These are phyloP conservation scores for Ceratobasidium papillatum DNA, from an alignment of 1,284 basidiomycete genomes.

Conservation along the genomic window DNA sequence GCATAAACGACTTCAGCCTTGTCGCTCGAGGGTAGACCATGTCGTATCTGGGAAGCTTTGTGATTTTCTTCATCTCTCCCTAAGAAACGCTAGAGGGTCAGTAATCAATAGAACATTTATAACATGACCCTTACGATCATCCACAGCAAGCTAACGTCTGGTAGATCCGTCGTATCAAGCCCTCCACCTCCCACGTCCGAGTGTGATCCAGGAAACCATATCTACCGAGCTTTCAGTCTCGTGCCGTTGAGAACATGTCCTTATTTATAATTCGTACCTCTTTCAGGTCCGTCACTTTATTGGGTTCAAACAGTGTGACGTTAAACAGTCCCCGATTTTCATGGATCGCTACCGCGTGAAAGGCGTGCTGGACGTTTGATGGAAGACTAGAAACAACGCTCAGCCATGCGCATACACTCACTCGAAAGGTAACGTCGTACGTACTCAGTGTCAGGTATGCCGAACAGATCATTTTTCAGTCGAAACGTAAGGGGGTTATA, in stretches of 20 bases:
- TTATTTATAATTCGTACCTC: slow-evolving; percentile 9
- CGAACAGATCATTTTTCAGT: background rate
- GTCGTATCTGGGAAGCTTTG: background rate
- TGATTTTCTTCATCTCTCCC: slow-evolving; percentile 15
- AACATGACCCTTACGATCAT: slow-evolving; percentile 33
- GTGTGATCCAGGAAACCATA: slow-evolving; percentile 39
- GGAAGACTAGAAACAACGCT: background rate
- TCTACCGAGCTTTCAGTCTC: background rate
- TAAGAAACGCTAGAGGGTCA: background rate
- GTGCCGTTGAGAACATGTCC: too few relatives aligned
- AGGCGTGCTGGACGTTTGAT: slow-evolving; percentile 32
- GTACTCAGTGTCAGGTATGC: slow-evolving; percentile 16
- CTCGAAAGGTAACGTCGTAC: background rate
- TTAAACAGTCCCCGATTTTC: slow-evolving; percentile 28
- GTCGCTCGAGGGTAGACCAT: background rate
- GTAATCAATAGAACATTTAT: background rate
- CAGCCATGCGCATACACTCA: background rate
- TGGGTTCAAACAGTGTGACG: slow-evolving; percentile 19
- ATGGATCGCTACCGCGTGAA: slow-evolving; percentile 40
- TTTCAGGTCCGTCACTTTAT: background rate
- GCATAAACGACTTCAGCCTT: background rate
- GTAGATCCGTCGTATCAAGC: slow-evolving; percentile 13
- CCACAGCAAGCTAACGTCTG: slow-evolving; percentile 38
- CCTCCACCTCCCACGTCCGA: slow-evolving; percentile 42
- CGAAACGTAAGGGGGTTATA: slow-evolving; percentile 5